Base-by-base conservation (phyloP, 2,329 filamentous ascomycete genomes). In the Conoideocrella luteorostrata region DNA sequence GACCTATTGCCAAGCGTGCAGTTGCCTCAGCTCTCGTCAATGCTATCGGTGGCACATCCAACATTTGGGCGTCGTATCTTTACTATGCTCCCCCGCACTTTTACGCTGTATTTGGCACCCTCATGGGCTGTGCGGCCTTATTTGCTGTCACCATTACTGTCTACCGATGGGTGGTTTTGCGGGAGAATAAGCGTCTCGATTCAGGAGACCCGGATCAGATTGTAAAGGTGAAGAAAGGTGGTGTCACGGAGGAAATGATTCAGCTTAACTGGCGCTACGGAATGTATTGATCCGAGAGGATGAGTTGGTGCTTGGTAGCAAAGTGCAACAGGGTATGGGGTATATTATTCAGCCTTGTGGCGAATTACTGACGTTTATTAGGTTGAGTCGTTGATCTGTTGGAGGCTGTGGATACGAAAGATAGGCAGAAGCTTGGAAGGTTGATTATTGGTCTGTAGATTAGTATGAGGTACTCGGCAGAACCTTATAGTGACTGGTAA, bases 221-320 rank as follows among this genome's bases (percentile, higher is more conserved):
- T 44, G 63, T 58, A 0, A 65, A 67, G 53, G 67, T 59, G 4
- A 55, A 65, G 13, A 66, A 61, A 42, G 63, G 63, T 3, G 67
- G 67, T 7, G 66, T 69, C 4, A 70, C 67, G 1, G 59, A 65
- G 39, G 65, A 70, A 49, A 68, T 68, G 67, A 56, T 69, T 7
- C 56, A 61, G 20, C 48, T 70, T 9, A 56, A 55, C 26, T 70
- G 65, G 67, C 61, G 66, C 5, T 69, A 69, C 43, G 67, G 69
- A 47, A 69, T 69, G 65, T 69, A 61, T 43, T 67, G 43, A 59
- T 39, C 37, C 17, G 34, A 37, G 34, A 4, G 15, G 11, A 37
- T 13, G 7, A 28, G 26, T 28, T 28, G 26, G 13, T 7, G 26
- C 26, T 28, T 28, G 26, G 26, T 28, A 28, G 26, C 26, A 28